These are phyloP conservation scores for Beauveria scarabaeidicola DNA, from an alignment of 2,329 filamentous ascomycete genomes.

Conservation along the genomic window DNA sequence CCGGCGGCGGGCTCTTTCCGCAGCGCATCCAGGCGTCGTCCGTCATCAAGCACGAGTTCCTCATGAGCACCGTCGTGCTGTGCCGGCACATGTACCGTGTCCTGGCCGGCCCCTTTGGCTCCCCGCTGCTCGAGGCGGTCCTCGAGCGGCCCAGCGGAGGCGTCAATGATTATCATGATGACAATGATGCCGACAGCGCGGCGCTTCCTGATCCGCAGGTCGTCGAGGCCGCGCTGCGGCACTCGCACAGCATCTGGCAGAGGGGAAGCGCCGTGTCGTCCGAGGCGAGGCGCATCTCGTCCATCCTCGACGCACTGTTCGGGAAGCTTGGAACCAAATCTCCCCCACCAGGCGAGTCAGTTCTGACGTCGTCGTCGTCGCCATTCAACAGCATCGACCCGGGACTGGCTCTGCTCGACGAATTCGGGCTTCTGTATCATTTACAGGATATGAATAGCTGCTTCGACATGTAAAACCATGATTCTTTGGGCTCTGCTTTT, in stretches of 20 bases:
- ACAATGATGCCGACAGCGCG: not conserved
- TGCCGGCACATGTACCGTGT: slow-evolving; percentile 9
- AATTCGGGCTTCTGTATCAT: slow-evolving; percentile 7
- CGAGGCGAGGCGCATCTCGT: slow-evolving; percentile 2
- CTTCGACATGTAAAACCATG: slow-evolving; percentile 1
- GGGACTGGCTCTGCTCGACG: slow-evolving; percentile 1
- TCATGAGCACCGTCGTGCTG: slow-evolving; percentile 9
- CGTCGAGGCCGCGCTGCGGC: slow-evolving; percentile 3
- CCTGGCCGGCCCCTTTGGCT: not conserved
- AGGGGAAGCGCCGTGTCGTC: not conserved
- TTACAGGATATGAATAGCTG: slow-evolving; percentile 12
- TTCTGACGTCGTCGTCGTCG: not conserved
- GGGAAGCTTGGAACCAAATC: not conserved
- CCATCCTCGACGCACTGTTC: slow-evolving; percentile 1
- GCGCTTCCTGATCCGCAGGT: not conserved
- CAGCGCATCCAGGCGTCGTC: slow-evolving; percentile 8
- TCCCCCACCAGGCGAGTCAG: not conserved
- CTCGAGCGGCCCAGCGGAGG: not conserved
- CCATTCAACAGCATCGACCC: slow-evolving; percentile 1
- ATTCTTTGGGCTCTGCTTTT: not conserved
- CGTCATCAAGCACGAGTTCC: slow-evolving; percentile 8
- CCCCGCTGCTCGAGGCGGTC: not conserved
- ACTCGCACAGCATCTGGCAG: slow-evolving; percentile 4
- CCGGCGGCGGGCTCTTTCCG: slow-evolving; percentile 6
- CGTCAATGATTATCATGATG: not conserved